Percentiles rank a stretch among this genome's conserved stretches.
These are phyloP conservation scores for Nitzschia putrida DNA, from an alignment of 108 stramenopile species.

Conservation along the genomic window DNA sequence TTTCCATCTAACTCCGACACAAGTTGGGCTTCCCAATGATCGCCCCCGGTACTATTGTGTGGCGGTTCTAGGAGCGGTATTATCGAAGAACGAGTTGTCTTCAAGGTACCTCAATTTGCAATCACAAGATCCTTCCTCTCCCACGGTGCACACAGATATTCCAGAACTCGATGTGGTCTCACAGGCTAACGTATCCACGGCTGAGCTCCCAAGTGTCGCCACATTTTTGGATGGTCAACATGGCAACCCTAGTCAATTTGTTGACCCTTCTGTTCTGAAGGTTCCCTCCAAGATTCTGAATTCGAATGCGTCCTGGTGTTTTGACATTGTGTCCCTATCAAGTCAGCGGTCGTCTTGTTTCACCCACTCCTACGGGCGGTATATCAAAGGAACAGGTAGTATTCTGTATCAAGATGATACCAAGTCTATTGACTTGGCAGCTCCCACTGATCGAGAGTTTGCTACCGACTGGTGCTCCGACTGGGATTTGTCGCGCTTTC, in stretches of 20 bases:
- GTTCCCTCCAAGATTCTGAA: slow-evolving; percentile 61
- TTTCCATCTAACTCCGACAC: slow-evolving; percentile 80
- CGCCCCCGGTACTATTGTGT: slow-evolving; percentile 82
- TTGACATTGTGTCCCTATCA: slow-evolving; percentile 73
- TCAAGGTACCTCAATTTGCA: neutral
- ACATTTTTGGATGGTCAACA: slow-evolving; percentile 26
- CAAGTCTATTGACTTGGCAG: slow-evolving; percentile 26
- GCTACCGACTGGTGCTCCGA: slow-evolving; percentile 53
- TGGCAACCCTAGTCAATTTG: slow-evolving; percentile 5
- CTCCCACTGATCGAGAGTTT: slow-evolving; percentile 60
- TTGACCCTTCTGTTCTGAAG: slow-evolving; percentile 12
- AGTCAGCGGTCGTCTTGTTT: slow-evolving; percentile 49
- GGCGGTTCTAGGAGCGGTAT: slow-evolving; percentile 16
- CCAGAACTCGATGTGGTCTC: slow-evolving; percentile 22
- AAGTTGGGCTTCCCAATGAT: slow-evolving; percentile 85
- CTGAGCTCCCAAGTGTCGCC: slow-evolving; percentile 21
- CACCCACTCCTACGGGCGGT: slow-evolving; percentile 85
- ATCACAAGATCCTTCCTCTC: neutral
- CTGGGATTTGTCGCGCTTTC: slow-evolving; percentile 52
- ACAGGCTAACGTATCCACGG: neutral
- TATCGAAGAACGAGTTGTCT: neutral
- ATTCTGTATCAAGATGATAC: slow-evolving; percentile 58
- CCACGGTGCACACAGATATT: slow-evolving; percentile 1
- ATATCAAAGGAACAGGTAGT: slow-evolving; percentile 82
- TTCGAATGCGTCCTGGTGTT: slow-evolving; percentile 78